phyloP scores from a whole-genome alignment of 116 monocot species.

The Posidonia oceanica region DNA sequence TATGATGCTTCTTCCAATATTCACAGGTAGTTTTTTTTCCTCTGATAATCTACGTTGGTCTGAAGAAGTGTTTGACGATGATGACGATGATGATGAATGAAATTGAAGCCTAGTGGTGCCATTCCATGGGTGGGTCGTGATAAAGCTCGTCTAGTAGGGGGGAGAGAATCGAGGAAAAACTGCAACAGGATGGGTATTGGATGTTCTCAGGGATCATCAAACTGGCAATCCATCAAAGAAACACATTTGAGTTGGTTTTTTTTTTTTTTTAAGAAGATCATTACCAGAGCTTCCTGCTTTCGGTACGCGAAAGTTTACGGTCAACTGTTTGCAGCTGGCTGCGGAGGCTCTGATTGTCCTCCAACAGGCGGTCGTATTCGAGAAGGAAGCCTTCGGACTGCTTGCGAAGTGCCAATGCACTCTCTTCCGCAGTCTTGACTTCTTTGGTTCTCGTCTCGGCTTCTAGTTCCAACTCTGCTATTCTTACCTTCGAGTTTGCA shows the following conservation, averaged over 20 bases:
- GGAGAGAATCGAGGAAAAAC: slow-evolving; percentile 4
- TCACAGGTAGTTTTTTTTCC: too few species aligned
- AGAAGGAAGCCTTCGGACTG: slow-evolving; percentile 51
- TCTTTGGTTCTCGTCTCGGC: slow-evolving; percentile 14
- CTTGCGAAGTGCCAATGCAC: slow-evolving; percentile 33
- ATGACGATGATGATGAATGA: too few species aligned
- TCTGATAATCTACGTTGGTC: too few species aligned
- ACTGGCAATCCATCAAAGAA: too few species aligned
- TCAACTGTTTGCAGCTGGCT: slow-evolving; percentile 43
- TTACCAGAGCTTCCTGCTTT: slow-evolving; percentile 39
- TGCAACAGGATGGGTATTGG: not conserved
- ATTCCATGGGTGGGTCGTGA: too few species aligned
- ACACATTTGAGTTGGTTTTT: too few species aligned
- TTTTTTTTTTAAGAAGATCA: too few species aligned
- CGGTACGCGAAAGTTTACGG: slow-evolving; percentile 30
- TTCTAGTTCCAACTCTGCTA: slow-evolving; percentile 20
- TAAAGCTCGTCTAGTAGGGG: not conserved
- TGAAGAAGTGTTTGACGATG: too few species aligned
- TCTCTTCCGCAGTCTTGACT: slow-evolving; percentile 35
- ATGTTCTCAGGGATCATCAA: too few species aligned
- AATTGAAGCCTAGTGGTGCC: too few species aligned
- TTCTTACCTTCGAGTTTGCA: slow-evolving; percentile 19
- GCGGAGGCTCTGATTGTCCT: slow-evolving; percentile 48
- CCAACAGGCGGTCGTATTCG: slow-evolving; percentile 48
- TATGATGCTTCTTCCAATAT: too few species aligned